Percentiles rank a stretch among this genome's conserved stretches.
Evolutionary conservation across 768 basidiomycete species (phyloP).

Genomic region (Amanita brunnescens): DNA sequence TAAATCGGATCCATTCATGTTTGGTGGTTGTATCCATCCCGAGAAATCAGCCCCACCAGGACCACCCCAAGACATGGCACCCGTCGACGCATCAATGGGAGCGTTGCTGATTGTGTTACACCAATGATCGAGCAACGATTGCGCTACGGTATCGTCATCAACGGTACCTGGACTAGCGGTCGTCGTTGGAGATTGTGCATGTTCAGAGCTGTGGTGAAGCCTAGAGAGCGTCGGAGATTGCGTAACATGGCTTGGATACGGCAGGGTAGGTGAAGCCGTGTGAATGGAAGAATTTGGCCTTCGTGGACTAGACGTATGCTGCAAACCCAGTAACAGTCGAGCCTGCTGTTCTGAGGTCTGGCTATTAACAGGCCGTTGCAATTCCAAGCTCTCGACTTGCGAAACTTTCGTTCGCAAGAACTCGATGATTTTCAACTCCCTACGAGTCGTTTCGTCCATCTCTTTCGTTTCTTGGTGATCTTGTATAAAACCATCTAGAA

Average conservation of each 20-base stretch:
- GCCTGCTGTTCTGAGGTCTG: constrained; percentile 32
- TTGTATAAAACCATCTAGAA: constrained; percentile 69
- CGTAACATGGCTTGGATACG: constrained; percentile 21
- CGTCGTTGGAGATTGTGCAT: constrained; percentile 49
- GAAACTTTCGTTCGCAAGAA: constrained; percentile 66
- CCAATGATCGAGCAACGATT: constrained; percentile 79
- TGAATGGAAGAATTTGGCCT: constrained; percentile 24
- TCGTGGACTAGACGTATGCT: constrained; percentile 28
- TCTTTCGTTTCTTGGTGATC: constrained; percentile 59
- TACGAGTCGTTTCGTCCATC: constrained; percentile 72
- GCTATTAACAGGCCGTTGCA: constrained; percentile 18
- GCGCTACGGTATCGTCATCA: constrained; percentile 71
- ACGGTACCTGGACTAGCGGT: constrained; percentile 57
- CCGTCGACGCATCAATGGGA: constrained; percentile 40
- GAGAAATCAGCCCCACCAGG: constrained; percentile 47
- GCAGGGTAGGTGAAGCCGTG: constrained; percentile 11
- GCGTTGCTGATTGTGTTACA: constrained; percentile 71
- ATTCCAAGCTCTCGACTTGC: constrained; percentile 34
- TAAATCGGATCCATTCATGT: constrained; percentile 32
- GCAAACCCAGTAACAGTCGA: constrained; percentile 42
- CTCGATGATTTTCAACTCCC: constrained; percentile 81
- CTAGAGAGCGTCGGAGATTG: constrained; percentile 55
- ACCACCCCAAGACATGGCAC: constrained; percentile 53
- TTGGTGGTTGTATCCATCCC: constrained; percentile 46
- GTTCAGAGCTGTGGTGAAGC: constrained; percentile 43